Base-by-base conservation (phyloP, 1,284 basidiomycete species). In the Cutaneotrichosporon sp. region DNA sequence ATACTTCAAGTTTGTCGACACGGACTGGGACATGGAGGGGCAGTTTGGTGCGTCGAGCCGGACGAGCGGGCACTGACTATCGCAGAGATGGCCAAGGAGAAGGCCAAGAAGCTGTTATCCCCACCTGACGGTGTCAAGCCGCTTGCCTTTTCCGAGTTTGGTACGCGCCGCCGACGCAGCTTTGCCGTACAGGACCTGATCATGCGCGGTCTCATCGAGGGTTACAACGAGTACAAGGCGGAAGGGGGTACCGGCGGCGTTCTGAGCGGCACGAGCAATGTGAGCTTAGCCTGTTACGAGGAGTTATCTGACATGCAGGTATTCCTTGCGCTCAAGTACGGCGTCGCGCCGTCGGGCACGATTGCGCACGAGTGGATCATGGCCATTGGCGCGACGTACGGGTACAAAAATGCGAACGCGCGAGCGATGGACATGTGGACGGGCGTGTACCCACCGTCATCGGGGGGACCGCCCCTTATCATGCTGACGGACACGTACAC, bases 301-400 rank as follows among this genome's bases (percentile, higher is more conserved):
- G n/a, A n/a, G 17, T 18, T 14, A n/a, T n/a, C 17, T 18, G 10
- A 45, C 44, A 14, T n/a, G 22, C 64, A 92, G 88, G 83, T 87
- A 14, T 83, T 89, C 68, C 79, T 94, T 21, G 91, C 92, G 2
- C 80, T 80, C 55, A 86, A 85, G 68, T 84, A 90, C 65, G 78
- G 78, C 21, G 56, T 90, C 14, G 71, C 72, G 33, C 85, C 87
- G 0, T 79, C 88, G 30, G 90, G 90, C 1, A 93, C 90, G 1
- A 90, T 94, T 47, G 90, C 89, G 9, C 90, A 94, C 70, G 90
- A 97, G 76, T 94, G 90, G 89, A 90, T 90, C 68, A 97, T 97
- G 92, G 92, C 86, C 42, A 80, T 93, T 49, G 91, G 85, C 9
- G 90, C 91, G 3, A 66, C 88, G 55, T 81, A 80, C 60, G 90